A percentile compares a stretch with the other conserved stretches of the same genome.
phyloP scores from a whole-genome alignment of 495 filamentous ascomycete species.

The Sordaria brevicollis region DNA sequence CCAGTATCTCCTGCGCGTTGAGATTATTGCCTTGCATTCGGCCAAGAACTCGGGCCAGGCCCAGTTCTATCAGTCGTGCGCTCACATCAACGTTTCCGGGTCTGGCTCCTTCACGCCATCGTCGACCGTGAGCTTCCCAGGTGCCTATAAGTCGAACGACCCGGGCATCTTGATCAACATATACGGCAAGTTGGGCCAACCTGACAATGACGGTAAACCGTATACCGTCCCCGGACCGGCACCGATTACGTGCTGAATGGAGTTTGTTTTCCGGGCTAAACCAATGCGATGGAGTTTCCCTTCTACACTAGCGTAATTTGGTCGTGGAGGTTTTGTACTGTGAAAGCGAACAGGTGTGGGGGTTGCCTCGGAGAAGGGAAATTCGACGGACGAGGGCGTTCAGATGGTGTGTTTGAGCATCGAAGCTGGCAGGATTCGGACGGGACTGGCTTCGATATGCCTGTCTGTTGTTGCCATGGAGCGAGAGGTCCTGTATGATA shows the following conservation, averaged over 20 bases:
- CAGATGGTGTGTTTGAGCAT: background rate
- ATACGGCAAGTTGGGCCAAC: constrained; percentile 36
- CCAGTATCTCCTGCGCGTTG: constrained; percentile 46
- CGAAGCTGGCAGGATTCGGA: background rate
- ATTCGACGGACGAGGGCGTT: background rate
- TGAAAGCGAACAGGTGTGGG: background rate
- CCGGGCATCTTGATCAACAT: constrained; percentile 45
- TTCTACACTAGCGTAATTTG: background rate
- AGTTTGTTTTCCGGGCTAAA: background rate
- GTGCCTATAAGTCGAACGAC: constrained; percentile 39
- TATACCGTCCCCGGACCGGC: constrained; percentile 35
- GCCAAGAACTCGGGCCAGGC: constrained; percentile 34
- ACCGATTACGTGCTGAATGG: constrained; percentile 30
- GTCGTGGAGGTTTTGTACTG: background rate
- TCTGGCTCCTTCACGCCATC: constrained; percentile 32
- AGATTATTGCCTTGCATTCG: constrained; percentile 43
- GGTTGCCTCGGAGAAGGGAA: background rate
- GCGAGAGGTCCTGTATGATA: background rate
- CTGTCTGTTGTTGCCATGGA: background rate
- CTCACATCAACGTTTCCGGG: constrained; percentile 44
- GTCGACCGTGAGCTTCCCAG: constrained; percentile 44
- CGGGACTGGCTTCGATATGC: background rate
- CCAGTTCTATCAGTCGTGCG: constrained; percentile 48
- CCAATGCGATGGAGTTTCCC: background rate
- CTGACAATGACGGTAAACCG: constrained; percentile 35